A percentile compares a stretch with the other conserved stretches of the same genome.
Evolutionary conservation across 2,329 filamentous ascomycete species (phyloP).

Genomic region (Pseudogymnoascus sp.): DNA sequence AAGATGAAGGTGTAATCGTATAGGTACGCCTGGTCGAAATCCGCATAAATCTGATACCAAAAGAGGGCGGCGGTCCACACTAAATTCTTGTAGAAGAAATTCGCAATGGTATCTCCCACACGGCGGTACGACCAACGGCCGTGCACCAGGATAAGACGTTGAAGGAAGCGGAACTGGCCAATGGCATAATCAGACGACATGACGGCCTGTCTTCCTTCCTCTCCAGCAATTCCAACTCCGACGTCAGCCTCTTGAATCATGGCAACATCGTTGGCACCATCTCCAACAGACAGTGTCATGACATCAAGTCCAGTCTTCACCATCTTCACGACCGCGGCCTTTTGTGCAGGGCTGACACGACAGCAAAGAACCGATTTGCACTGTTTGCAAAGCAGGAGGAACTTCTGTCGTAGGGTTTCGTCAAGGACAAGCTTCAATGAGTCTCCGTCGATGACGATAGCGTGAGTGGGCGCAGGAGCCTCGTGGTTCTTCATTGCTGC

Average conservation of each 20-base stretch:
- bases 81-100: slow-evolving; percentile 99
- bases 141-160: slow-evolving; percentile 79
- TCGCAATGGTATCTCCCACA: slow-evolving; percentile 86
- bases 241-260: slow-evolving; percentile 98
- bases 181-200: slow-evolving; percentile 97
- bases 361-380: slow-evolving; percentile 96
- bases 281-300: slow-evolving; percentile 89
- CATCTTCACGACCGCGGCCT: slow-evolving; percentile 92
- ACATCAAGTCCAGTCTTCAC: slow-evolving; percentile 93
- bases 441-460: slow-evolving; percentile 90
- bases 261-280: slow-evolving; percentile 91
- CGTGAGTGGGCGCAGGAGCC: slow-evolving; percentile 79
- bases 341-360: slow-evolving; percentile 92
- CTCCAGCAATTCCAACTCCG: slow-evolving; percentile 90
- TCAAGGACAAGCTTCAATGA: slow-evolving; percentile 82
- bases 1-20: slow-evolving; percentile 98
- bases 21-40: slow-evolving; percentile 93
- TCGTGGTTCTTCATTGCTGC: slow-evolving; percentile 76
- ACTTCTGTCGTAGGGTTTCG: slow-evolving; percentile 79
- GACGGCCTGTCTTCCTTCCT: slow-evolving; percentile 84
- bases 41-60: slow-evolving; percentile 94
- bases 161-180: slow-evolving; percentile 84
- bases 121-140: slow-evolving; percentile 95
- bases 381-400: slow-evolving; percentile 90
- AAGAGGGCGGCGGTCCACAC: slow-evolving; percentile 95